These are phyloP conservation scores for Bjerkandera adusta DNA, from an alignment of 1,284 basidiomycete genomes.

Conservation along the genomic window DNA sequence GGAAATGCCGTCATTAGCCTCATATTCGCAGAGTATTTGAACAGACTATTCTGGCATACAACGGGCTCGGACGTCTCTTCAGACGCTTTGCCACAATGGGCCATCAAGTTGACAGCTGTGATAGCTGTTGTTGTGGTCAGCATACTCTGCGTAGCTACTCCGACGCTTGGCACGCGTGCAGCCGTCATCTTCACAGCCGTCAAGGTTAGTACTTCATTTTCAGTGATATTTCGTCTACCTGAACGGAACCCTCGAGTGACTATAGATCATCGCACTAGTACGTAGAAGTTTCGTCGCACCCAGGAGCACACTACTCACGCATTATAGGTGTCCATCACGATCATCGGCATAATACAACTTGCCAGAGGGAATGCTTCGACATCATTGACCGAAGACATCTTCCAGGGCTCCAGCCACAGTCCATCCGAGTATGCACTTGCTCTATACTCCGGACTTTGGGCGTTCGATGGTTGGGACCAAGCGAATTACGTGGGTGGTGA, in stretches of 20 bases:
- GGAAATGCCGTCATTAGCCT: constrained; percentile 69
- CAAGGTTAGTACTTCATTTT: constrained; percentile 56
- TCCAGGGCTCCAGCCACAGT: constrained; percentile 72
- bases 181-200: constrained; percentile 85
- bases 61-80: constrained; percentile 62
- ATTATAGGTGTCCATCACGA: constrained; percentile 60
- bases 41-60: constrained; percentile 70
- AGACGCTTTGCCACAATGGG: constrained; percentile 85
- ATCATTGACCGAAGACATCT: constrained; percentile 66
- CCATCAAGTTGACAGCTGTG: constrained; percentile 87
- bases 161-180: constrained; percentile 77
- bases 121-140: constrained; percentile 74
- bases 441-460: constrained; percentile 94
- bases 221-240: neutral
- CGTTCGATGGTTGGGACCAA: constrained; percentile 94
- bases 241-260: neutral
- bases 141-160: constrained; percentile 75
- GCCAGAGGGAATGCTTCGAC: constrained; percentile 64
- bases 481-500: constrained; percentile 92
- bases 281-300: neutral
- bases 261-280: constrained; percentile 21
- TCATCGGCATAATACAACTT: constrained; percentile 75
- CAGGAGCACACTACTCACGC: constrained; percentile 2
- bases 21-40: constrained; percentile 87
- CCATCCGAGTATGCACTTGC: constrained; percentile 90